A percentile compares a stretch with the other conserved stretches of the same genome.
Conservation (phyloP, 106 monocot species). For the Allium cepa region DNA sequence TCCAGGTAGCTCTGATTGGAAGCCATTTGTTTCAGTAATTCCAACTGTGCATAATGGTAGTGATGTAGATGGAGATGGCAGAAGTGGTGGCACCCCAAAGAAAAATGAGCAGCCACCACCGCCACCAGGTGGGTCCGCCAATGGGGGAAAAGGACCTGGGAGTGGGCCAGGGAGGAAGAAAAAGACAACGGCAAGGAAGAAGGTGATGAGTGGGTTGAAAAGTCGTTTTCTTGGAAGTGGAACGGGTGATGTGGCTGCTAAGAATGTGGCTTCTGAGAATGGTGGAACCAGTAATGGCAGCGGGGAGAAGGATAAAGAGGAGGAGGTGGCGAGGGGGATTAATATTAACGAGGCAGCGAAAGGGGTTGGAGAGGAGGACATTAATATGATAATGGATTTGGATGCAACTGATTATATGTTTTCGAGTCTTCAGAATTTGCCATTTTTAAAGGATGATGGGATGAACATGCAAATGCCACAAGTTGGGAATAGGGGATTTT, state of each 20-base stretch:
- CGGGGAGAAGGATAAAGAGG: background rate
- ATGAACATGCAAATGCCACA: constrained; percentile 12
- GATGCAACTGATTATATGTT: constrained; percentile 43
- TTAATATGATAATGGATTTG: constrained; percentile 18
- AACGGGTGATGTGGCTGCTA: background rate
- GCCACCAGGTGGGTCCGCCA: background rate
- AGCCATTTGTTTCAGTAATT: constrained; percentile 21
- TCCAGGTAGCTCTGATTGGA: constrained; percentile 18
- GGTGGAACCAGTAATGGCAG: background rate
- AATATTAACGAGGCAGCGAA: constrained; percentile 15
- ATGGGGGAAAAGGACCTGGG: background rate
- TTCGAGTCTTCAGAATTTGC: constrained; percentile 40
- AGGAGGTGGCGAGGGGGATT: constrained; percentile 7
- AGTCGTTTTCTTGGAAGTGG: background rate
- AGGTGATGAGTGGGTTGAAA: constrained; percentile 6
- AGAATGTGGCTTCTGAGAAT: background rate
- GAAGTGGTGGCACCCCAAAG: background rate
- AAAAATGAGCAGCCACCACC: background rate
- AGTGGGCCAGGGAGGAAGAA: constrained; percentile 2
- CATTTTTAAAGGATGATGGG: constrained; percentile 51
- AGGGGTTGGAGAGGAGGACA: constrained; percentile 6
- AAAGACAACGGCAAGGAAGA: constrained; percentile 32
- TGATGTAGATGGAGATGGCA: background rate
- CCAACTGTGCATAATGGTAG: constrained; percentile 6
- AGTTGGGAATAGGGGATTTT: background rate